phyloP scores from a whole-genome alignment of 352 stramenopile species.

The Peronospora farinosa region DNA sequence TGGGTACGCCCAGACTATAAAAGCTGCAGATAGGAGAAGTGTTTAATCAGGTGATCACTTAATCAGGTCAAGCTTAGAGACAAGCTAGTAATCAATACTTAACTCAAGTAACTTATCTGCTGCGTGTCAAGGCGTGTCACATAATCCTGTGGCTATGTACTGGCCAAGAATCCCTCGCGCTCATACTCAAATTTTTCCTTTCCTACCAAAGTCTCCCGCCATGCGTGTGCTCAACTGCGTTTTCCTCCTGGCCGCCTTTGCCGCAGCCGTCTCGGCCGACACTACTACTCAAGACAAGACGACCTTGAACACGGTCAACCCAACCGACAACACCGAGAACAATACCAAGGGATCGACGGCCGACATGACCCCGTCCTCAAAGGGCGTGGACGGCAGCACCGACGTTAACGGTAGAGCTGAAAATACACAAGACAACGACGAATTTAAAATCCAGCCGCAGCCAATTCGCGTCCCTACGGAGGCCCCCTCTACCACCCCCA shows the following conservation, averaged over 20 bases:
- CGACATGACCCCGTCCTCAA: conserved; percentile 23
- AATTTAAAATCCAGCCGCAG: conserved; percentile 35
- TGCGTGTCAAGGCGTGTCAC: not conserved
- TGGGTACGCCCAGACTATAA: no score
- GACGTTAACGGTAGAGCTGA: not conserved
- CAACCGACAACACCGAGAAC: not conserved
- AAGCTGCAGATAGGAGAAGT: no score
- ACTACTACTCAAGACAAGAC: conserved; percentile 20
- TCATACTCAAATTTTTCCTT: conserved; percentile 8
- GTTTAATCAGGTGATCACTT: no score
- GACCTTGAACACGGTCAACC: not conserved
- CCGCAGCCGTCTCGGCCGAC: conserved; percentile 10
- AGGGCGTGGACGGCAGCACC: conserved; percentile 14
- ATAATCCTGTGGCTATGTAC: no score
- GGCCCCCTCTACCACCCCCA: conserved; percentile 8
- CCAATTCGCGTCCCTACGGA: conserved; percentile 21
- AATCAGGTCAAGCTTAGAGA: no score
- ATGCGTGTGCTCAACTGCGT: conserved; percentile 25
- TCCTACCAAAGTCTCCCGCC: not conserved
- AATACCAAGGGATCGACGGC: conserved; percentile 17
- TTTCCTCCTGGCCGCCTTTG: conserved; percentile 17
- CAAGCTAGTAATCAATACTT: not conserved
- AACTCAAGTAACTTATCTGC: not conserved
- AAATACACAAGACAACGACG: conserved; percentile 24
- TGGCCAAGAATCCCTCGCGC: conserved; percentile 2